Evolutionary conservation across 768 basidiomycete genomes (phyloP).

Genomic region (Phylloporus scabripes): DNA sequence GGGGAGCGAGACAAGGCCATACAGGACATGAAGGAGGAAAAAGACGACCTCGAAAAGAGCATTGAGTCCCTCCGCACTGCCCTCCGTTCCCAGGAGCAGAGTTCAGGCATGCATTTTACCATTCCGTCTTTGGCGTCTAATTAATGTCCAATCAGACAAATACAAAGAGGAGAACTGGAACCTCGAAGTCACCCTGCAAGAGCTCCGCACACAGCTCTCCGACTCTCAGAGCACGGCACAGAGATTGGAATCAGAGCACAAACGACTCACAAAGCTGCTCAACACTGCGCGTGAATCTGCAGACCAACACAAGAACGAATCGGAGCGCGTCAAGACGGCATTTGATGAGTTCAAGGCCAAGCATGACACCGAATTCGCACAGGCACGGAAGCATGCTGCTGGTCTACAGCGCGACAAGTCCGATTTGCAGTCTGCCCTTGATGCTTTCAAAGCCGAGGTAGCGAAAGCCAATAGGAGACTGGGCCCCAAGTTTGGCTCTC

Average conservation of each 20-base stretch:
- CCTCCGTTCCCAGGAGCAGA: constrained; percentile 77
- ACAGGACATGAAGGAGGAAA: constrained; percentile 87
- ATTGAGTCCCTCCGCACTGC: constrained; percentile 69
- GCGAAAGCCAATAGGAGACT: constrained; percentile 57
- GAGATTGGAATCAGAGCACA: constrained; percentile 77
- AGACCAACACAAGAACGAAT: constrained; percentile 85
- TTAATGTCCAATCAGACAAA: constrained; percentile 52
- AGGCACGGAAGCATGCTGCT: constrained; percentile 82
- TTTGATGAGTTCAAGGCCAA: constrained; percentile 78
- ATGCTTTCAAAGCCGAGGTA: constrained; percentile 68
- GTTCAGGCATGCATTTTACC: constrained; percentile 49
- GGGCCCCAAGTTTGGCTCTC: constrained; percentile 60
- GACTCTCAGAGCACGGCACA: constrained; percentile 60
- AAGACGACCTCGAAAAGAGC: constrained; percentile 78
- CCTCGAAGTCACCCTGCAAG: constrained; percentile 88
- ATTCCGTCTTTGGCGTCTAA: neutral
- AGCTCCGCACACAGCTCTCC: constrained; percentile 64
- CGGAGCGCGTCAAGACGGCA: constrained; percentile 58
- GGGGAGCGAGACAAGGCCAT: constrained; percentile 91
- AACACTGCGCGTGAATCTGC: constrained; percentile 64
- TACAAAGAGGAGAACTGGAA: constrained; percentile 99
- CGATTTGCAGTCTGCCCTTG: constrained; percentile 79
- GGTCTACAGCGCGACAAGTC: constrained; percentile 88
- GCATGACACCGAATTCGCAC: constrained; percentile 93
- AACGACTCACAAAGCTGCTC: constrained; percentile 72